phyloP scores from a whole-genome alignment of 2,329 filamentous ascomycete genomes.

The Diaporthe aspalathi region DNA sequence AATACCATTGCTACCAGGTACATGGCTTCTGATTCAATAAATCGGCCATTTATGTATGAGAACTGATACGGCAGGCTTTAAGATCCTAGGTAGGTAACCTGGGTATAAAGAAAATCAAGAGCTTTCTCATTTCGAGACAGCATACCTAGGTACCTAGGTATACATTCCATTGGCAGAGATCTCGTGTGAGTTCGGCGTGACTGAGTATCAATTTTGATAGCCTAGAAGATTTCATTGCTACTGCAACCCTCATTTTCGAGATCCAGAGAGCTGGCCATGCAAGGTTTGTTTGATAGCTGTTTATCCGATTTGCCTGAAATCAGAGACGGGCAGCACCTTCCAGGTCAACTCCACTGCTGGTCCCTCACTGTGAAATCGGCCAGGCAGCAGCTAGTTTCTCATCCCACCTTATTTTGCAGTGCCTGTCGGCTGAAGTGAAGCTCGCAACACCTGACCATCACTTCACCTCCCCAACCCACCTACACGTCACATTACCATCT shows the following conservation, averaged over 20 bases:
- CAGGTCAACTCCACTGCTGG: neutral
- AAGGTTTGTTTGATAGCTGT: neutral
- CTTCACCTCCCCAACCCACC: neutral
- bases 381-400: neutral
- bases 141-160: too few relatives aligned
- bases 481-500: neutral
- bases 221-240: neutral
- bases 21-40: neutral
- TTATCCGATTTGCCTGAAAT: neutral
- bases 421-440: neutral
- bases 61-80: too few relatives aligned
- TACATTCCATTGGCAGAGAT: neutral
- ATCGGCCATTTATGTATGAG: neutral
- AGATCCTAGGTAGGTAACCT: too few relatives aligned
- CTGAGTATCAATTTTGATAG: too few relatives aligned
- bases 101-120: too few relatives aligned
- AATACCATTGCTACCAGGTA: accelerated
- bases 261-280: neutral
- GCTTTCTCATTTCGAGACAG: neutral
- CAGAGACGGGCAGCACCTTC: neutral
- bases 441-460: neutral
- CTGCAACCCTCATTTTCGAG: neutral
- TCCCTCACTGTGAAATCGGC: neutral
- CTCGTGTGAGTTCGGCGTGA: too few relatives aligned
- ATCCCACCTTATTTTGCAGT: neutral